These are phyloP conservation scores for Hymenoscyphus salicellus DNA, from an alignment of 2,329 filamentous ascomycete species.

Conservation along the genomic window DNA sequence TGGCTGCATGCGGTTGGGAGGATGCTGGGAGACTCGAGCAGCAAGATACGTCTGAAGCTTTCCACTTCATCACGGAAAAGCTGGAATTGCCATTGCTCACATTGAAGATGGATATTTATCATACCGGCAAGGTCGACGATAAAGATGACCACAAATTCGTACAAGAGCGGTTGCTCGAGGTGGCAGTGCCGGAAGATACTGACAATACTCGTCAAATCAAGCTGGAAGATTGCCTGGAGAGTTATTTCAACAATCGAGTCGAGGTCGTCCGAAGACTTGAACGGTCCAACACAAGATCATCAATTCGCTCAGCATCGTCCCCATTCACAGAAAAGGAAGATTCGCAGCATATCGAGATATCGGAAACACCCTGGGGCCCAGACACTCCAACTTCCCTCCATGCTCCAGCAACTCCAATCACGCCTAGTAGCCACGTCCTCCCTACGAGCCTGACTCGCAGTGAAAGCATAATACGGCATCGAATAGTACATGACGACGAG, in stretches of 20 bases:
- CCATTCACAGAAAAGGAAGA: conserved; percentile 22
- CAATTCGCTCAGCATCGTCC: conserved; percentile 21
- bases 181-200: conserved; percentile 78
- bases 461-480: conserved; percentile 58
- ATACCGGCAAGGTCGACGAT: conserved; percentile 78
- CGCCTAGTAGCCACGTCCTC: conserved; percentile 20
- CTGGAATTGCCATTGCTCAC: conserved; percentile 84
- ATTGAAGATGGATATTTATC: conserved; percentile 90
- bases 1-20: conserved; percentile 84
- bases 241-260: conserved; percentile 84
- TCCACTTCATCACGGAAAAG: conserved; percentile 88
- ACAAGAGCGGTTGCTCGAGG: conserved; percentile 84
- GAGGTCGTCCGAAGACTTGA: conserved; percentile 78
- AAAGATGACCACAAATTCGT: conserved; percentile 92
- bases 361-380: conserved; percentile 23
- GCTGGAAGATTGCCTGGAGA: conserved; percentile 86
- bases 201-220: conserved; percentile 66
- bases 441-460: conserved; percentile 27
- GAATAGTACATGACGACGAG: conserved; percentile 49
- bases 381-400: conserved; percentile 27
- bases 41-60: conserved; percentile 94
- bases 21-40: conserved; percentile 76
- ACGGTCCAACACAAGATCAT: conserved; percentile 54
- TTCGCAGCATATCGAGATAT: conserved; percentile 25
- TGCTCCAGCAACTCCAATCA: conserved; percentile 26